phyloP scores from a whole-genome alignment of 2,329 filamentous ascomycete species.

The Seiridium cupressi region DNA sequence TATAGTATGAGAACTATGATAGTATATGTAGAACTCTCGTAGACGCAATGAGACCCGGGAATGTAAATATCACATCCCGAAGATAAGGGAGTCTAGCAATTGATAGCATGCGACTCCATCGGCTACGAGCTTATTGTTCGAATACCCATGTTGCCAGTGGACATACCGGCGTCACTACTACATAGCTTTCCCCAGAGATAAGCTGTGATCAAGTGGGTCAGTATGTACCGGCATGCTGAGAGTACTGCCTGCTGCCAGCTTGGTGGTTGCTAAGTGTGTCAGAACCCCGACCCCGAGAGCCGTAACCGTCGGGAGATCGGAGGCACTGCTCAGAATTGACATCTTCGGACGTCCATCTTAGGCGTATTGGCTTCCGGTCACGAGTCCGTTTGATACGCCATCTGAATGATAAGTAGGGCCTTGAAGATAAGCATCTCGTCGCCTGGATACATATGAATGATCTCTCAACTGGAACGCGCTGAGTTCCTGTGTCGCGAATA shows the following conservation, averaged over 20 bases:
- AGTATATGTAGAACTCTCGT: neutral
- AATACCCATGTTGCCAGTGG: neutral
- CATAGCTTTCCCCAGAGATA: conserved; percentile 1
- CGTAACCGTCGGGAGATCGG: conserved; percentile 7
- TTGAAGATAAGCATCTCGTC: too few species aligned
- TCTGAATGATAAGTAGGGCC: too few species aligned
- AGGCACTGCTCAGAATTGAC: neutral
- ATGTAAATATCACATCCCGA: neutral
- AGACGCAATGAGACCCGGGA: neutral
- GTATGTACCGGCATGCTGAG: neutral
- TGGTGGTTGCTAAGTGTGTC: neutral
- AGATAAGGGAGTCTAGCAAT: conserved; percentile 1
- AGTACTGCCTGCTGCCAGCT: neutral
- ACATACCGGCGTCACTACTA: neutral
- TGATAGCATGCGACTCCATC: neutral
- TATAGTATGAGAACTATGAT: neutral
- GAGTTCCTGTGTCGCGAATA: too few species aligned
- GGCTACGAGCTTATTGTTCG: neutral
- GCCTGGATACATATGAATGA: too few species aligned
- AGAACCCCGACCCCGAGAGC: conserved; percentile 4
- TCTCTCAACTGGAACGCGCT: too few species aligned
- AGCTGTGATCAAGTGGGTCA: neutral
- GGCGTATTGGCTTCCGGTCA: neutral
- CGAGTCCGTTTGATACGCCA: neutral
- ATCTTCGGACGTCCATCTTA: neutral